Conservation (phyloP, 805 yeast species). For the Saccharomyces mikatae region DNA sequence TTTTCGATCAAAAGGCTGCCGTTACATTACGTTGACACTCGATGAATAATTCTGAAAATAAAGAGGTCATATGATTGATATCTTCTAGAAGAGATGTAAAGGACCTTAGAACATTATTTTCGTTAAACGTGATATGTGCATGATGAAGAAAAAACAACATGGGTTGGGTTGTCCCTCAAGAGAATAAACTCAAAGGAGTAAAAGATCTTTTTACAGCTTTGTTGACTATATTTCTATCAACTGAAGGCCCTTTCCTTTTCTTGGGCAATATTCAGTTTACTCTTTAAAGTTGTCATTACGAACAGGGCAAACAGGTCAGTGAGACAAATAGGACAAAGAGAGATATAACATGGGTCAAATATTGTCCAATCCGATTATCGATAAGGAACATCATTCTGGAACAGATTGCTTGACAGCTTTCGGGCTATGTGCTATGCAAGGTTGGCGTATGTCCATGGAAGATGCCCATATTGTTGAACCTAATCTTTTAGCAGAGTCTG, state of each 20-base stretch:
- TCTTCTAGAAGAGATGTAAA: neutral
- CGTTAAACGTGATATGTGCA: neutral
- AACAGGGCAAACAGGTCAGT: conserved; percentile 10
- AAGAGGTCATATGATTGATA: neutral
- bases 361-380: conserved; percentile 82
- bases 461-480: conserved; percentile 70
- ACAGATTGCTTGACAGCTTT: conserved; percentile 60
- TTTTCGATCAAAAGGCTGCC: neutral
- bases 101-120: neutral
- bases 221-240: neutral
- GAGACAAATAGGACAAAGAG: neutral
- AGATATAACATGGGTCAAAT: conserved; percentile 78
- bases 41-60: neutral
- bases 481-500: conserved; percentile 19
- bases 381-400: conserved; percentile 59
- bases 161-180: neutral
- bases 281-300: conserved; percentile 12
- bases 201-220: neutral
- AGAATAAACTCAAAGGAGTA: neutral
- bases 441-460: conserved; percentile 98
- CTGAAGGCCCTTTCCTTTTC: neutral
- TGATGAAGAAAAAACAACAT: neutral
- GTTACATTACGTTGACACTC: neutral
- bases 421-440: conserved; percentile 94
- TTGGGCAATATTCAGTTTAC: neutral